Base-by-base conservation (phyloP, 805 yeast genomes). In the Candida broadrunensis region DNA sequence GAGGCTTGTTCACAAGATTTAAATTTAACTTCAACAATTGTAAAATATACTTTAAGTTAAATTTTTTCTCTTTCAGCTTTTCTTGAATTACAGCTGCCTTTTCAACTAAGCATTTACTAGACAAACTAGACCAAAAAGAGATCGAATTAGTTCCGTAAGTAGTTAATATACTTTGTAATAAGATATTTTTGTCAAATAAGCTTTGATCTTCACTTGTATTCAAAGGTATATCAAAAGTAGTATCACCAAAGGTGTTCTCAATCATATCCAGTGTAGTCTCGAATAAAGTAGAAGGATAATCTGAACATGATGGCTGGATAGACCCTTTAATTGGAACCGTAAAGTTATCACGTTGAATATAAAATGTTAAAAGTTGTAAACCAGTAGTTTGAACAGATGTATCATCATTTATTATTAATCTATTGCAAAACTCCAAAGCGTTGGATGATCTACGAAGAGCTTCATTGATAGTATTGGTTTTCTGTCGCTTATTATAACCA, bases 401-500 rank as follows among this genome's bases (percentile, higher is more conserved):
- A 5, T 14, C 18, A 29, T 29, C 32, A 8, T n/a, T 5, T 3
- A 14, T 15, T 1, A 67, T 43, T 30, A 72, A 48, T 3, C 56
- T 56, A 24, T 55, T 37, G 17, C 58, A 45, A 23, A 67, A 58
- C 6, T 54, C 56, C 1, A 58, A 48, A 0, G 49, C 30, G n/a
- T 41, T 45, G n/a, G 52, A 31, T 6, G 63, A 42, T 3, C 50
- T 43, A 1, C 34, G 8, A 26, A 65, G 43, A 0, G 60, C 37
- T 1, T 52, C 59, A 9, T 45, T 38, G 11, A 60, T 52, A 3
- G 39, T 20, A 17, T 41, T 58, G 20, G 61, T 33, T 33, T 53
- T 66, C 43, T 65, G 69, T 14, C 65, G 55, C 38, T 62, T 62
- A 15, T 30, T 36, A 15, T 6, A 15, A 5, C 18, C 14, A 5